Evolutionary conservation across 352 stramenopile species (phyloP), one percentile per base, ranked within the genome.

Genomic region (Pythium aphanidermatum): DNA sequence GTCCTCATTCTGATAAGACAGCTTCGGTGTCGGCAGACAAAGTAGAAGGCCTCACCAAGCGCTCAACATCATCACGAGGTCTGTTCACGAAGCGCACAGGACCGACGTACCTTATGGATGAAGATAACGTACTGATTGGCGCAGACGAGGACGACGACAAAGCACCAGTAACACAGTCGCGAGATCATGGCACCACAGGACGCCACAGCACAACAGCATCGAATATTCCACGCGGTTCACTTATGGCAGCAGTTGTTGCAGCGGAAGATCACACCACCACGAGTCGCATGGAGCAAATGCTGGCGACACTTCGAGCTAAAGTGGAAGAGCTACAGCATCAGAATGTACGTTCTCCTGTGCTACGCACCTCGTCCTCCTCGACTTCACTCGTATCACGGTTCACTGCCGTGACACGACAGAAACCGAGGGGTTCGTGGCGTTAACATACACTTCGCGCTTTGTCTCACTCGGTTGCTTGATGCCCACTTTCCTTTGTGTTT

Each of bases 301-400:
- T 83, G 27, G 58, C 52, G 19, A 65, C 65, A 14, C 59, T 89
- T 0, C 71, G 77, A 5, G 31, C 47, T 24, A 89, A 83, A 49
- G 42, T 86, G 5, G 74, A 89, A 56, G 74, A 86, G 45, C 56
- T 86, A 3, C 69, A 86, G 39, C 74, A 78, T 40, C 78, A 83
- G 51, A 89, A 89, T 68, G 76, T 86, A 79, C 57, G 71, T 61
- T 24, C 14, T 46, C 46, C 23, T 46, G 28, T 8, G 6, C 35
- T 12, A 9, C 20, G 17, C 12, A 12, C 35, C 5, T 12, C 5
- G 19, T 43, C 35, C 16, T 58, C 42, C 10, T 48, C 43, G 10
- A 10, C 42, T 24, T 59, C 51, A 23, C 40, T 59, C 36, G 36
- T 53, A 6, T 47, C 51, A 25, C 51, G 51, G 20, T 31, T 59